phyloP scores from a whole-genome alignment of 225 moss, liverwort and hornwort genomes.

The Physcomitrium patens region DNA sequence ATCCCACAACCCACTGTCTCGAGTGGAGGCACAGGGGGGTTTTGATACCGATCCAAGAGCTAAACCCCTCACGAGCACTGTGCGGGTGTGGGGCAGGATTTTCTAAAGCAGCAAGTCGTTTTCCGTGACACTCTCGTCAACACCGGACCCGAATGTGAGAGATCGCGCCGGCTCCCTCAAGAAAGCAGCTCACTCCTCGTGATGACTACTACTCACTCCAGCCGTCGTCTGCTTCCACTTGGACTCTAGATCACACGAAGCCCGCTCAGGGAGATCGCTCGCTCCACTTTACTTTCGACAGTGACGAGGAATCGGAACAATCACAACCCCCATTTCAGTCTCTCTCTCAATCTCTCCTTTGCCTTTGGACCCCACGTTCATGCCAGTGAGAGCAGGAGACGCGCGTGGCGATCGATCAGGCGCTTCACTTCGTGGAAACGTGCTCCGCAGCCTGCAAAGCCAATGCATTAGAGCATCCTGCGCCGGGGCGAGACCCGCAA shows the following conservation, averaged over 20 bases:
- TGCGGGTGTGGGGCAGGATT: background rate
- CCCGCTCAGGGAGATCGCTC: no score
- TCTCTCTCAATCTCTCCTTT: no score
- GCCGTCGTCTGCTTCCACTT: no score
- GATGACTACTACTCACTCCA: background rate
- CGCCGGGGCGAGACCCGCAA: background rate
- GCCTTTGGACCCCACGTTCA: background rate
- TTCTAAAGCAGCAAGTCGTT: background rate
- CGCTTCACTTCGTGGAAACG: background rate
- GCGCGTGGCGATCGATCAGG: constrained; percentile 5
- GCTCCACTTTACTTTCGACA: background rate
- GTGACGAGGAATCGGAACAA: background rate
- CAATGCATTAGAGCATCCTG: background rate
- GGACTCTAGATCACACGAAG: no score
- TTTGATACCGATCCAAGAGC: background rate
- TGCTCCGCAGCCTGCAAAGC: constrained; percentile 9
- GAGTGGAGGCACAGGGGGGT: no score
- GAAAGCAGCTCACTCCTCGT: background rate
- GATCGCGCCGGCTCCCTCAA: background rate
- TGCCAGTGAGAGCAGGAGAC: constrained; percentile 13
- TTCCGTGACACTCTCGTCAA: background rate
- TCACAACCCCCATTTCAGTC: constrained; percentile 1
- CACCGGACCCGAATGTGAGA: background rate
- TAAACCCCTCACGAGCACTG: background rate
- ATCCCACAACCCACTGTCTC: no score